Conservation (phyloP, 225 moss, liverwort and hornwort genomes). For the Physcomitrium patens region DNA sequence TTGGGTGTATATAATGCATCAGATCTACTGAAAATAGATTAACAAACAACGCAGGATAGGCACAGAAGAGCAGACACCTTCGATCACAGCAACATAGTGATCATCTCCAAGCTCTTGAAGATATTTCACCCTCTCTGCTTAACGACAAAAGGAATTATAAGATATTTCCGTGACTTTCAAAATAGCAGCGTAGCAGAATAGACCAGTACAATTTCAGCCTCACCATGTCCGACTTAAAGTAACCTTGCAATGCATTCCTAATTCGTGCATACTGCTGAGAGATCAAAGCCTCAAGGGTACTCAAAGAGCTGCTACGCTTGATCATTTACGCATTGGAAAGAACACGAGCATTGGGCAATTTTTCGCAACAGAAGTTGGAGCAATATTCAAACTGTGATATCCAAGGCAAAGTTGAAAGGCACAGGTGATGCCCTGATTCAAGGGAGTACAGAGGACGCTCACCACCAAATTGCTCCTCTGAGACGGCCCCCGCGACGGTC, state of each 20-base stretch:
- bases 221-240: background rate
- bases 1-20: background rate
- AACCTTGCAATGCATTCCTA: too few species aligned
- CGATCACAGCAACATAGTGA: constrained; percentile 75
- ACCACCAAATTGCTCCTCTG: constrained; percentile 67
- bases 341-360: background rate
- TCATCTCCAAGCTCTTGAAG: constrained; percentile 63
- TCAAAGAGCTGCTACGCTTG: background rate
- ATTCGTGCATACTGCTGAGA: background rate
- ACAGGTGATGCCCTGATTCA: background rate
- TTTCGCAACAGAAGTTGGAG: background rate
- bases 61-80: constrained; percentile 58
- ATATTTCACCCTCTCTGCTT: constrained; percentile 74
- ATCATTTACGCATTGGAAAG: background rate
- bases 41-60: background rate
- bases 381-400: background rate
- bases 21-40: background rate
- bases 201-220: background rate
- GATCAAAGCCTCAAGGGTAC: constrained; percentile 15
- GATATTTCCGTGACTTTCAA: background rate
- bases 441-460: constrained; percentile 24
- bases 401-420: background rate
- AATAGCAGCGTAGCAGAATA: background rate
- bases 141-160: constrained; percentile 15
- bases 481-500: constrained; percentile 65